phyloP scores from a whole-genome alignment of 495 filamentous ascomycete species.

The Neurospora pannonica region DNA sequence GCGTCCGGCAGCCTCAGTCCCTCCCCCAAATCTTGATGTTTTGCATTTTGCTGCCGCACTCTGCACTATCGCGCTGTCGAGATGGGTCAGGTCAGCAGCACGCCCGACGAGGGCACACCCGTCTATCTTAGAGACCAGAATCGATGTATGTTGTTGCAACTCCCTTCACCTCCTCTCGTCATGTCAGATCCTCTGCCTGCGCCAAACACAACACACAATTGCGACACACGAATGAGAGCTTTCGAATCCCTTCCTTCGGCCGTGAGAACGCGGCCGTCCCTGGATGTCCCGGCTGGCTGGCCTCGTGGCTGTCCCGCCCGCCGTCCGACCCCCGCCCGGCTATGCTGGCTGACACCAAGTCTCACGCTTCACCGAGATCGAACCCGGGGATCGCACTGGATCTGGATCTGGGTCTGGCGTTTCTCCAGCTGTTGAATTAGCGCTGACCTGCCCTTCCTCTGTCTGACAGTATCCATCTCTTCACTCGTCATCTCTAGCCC shows the following conservation, averaged over 20 bases:
- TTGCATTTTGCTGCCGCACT: not conserved
- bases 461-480: constrained; percentile 62
- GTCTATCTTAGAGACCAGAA: constrained; percentile 86
- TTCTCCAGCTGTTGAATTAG: not conserved
- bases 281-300: not conserved
- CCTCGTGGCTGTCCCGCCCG: not conserved
- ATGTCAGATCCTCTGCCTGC: not conserved
- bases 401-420: not conserved
- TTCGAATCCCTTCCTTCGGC: not conserved
- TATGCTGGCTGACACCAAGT: not conserved
- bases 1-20: not conserved
- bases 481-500: constrained; percentile 71
- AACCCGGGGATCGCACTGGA: not conserved
- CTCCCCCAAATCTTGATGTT: not conserved
- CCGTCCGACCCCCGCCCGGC: not conserved
- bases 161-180: constrained; percentile 1
- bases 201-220: not conserved
- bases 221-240: not conserved
- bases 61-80: constrained; percentile 19
- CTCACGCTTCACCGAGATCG: not conserved
- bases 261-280: not conserved
- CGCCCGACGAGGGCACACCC: constrained; percentile 72
- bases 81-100: constrained; percentile 93
- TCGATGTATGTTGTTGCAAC: constrained; percentile 50
- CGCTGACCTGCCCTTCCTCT: constrained; percentile 10